Percentiles rank a stretch among this genome's conserved stretches.
phyloP scores from a whole-genome alignment of 192 early-diverging fungal genomes.

The Cladochytrium replicatum region DNA sequence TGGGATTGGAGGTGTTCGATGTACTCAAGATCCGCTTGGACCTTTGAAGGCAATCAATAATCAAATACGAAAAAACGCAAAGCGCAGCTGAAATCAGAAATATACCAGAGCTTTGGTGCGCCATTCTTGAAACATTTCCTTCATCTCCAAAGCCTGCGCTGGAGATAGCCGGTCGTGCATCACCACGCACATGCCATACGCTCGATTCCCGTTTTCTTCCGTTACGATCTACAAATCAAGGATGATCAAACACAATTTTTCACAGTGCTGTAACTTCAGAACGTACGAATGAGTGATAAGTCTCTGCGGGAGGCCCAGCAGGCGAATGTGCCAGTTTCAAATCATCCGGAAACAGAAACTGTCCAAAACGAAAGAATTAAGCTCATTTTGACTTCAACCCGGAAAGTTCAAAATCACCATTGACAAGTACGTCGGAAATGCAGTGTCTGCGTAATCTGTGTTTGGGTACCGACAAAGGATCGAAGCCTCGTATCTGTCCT shows the following conservation, averaged over 20 bases:
- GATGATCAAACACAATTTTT: constrained; percentile 1
- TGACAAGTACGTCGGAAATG: constrained; percentile 27
- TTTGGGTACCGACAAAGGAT: constrained; percentile 31
- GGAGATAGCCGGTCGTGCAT: constrained; percentile 27
- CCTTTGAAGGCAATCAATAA: constrained; percentile 3
- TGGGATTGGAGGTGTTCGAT: constrained; percentile 35
- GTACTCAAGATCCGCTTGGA: constrained; percentile 29
- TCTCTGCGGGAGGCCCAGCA: constrained; percentile 24
- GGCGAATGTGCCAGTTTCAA: constrained; percentile 19
- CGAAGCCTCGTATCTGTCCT: constrained; percentile 24
- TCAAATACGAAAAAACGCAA: background rate
- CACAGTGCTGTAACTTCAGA: background rate
- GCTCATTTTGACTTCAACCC: background rate
- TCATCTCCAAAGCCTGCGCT: constrained; percentile 23
- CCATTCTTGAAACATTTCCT: constrained; percentile 23
- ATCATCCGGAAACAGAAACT: constrained; percentile 49
- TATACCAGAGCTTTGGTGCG: constrained; percentile 17
- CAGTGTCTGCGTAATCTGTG: constrained; percentile 25
- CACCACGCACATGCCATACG: constrained; percentile 36
- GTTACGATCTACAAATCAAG: constrained; percentile 26
- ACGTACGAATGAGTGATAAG: constrained; percentile 44
- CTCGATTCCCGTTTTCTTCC: constrained; percentile 25
- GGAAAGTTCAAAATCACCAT: constrained; percentile 20
- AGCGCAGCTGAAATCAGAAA: background rate
- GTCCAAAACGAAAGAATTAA: constrained; percentile 6